Evolutionary conservation across 1,284 basidiomycete genomes (phyloP).

Genomic region (Malassezia sympodialis): DNA sequence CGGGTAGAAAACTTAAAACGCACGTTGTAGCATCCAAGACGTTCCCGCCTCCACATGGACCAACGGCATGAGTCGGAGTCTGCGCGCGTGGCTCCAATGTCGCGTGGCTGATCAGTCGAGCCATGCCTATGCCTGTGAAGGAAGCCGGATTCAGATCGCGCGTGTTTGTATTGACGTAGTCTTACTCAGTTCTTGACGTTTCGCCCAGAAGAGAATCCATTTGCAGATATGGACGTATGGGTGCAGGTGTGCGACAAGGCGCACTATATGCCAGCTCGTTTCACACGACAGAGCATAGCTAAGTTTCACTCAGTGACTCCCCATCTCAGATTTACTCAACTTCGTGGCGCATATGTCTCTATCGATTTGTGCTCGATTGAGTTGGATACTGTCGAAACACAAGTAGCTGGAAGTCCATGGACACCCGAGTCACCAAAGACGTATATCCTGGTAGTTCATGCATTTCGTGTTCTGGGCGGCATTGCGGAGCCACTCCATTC

Average conservation of each 20-base stretch:
- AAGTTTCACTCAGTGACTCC: background rate
- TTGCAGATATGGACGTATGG: background rate
- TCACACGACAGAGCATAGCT: slow-evolving; percentile 2
- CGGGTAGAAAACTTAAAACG: background rate
- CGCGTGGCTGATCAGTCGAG: background rate
- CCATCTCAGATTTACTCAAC: slow-evolving; percentile 7
- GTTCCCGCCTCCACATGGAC: slow-evolving; percentile 5
- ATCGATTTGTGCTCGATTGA: background rate
- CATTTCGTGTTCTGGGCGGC: background rate
- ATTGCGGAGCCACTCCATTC: slow-evolving; percentile 1
- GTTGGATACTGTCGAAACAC: background rate
- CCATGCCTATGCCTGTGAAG: background rate
- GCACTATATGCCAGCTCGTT: slow-evolving; percentile 7
- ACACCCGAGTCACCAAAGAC: background rate
- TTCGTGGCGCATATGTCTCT: slow-evolving; percentile 1
- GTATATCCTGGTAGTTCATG: background rate
- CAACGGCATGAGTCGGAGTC: slow-evolving; percentile 6
- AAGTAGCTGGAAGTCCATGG: background rate
- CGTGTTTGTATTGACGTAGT: background rate
- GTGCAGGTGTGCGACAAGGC: slow-evolving; percentile 9
- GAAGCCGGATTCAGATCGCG: background rate
- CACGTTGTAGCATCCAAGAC: background rate
- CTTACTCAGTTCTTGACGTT: slow-evolving; percentile 13
- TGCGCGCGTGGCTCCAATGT: slow-evolving; percentile 10
- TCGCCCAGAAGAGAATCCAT: slow-evolving; percentile 3